Evolutionary conservation across 2,329 filamentous ascomycete genomes (phyloP).

Genomic region (Trichoderma oligosporum): DNA sequence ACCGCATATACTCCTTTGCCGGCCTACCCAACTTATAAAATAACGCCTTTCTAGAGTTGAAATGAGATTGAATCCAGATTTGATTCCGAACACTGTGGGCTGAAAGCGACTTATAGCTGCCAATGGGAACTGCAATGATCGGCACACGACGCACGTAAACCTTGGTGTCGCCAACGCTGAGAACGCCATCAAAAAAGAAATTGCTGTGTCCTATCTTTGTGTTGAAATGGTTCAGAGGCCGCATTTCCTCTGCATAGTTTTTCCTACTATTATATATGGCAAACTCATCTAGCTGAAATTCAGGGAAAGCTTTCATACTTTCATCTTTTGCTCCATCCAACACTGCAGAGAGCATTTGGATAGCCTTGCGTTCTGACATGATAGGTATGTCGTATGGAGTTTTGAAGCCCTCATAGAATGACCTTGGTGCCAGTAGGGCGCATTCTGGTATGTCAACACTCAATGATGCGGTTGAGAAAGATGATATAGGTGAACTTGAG

Average conservation of each 20-base stretch:
- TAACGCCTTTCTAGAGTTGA: conserved; percentile 41
- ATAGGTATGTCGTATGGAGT: conserved; percentile 24
- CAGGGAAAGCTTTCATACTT: conserved; percentile 35
- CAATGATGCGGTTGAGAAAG: not conserved
- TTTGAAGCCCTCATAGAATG: conserved; percentile 33
- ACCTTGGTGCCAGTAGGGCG: conserved; percentile 29
- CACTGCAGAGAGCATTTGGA: conserved; percentile 15
- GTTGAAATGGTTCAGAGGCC: conserved; percentile 51
- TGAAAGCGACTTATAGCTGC: conserved; percentile 55
- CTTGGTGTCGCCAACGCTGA: conserved; percentile 42
- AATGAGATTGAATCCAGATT: conserved; percentile 61
- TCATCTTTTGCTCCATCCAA: conserved; percentile 17
- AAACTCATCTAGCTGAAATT: conserved; percentile 56
- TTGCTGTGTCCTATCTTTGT: conserved; percentile 32
- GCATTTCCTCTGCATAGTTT: conserved; percentile 47
- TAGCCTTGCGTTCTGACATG: conserved; percentile 24
- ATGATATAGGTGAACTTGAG: not conserved
- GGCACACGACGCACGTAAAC: conserved; percentile 54
- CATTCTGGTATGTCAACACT: conserved; percentile 30
- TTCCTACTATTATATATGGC: conserved; percentile 48
- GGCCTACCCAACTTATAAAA: conserved; percentile 64
- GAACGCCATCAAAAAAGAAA: conserved; percentile 58
- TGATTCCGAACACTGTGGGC: conserved; percentile 46
- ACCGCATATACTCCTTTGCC: conserved; percentile 57
- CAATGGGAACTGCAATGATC: conserved; percentile 60